These are phyloP conservation scores for Trichosporon sp. DNA, from an alignment of 1,284 basidiomycete species.

Conservation along the genomic window DNA sequence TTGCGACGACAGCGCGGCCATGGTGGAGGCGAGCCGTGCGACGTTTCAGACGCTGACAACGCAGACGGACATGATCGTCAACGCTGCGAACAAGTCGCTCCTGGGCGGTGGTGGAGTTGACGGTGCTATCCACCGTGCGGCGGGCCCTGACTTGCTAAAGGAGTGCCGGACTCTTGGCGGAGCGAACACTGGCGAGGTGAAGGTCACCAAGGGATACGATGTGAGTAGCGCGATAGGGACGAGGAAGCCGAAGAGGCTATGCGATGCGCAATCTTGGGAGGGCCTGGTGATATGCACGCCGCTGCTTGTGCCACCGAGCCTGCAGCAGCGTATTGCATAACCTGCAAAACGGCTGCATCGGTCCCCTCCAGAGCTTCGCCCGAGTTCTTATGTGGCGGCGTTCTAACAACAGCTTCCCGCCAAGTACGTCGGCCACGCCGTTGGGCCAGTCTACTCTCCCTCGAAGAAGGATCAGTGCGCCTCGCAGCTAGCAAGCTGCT, in stretches of 20 bases:
- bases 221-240: no score
- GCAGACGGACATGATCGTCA: constrained; percentile 70
- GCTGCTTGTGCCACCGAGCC: no score
- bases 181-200: constrained; percentile 67
- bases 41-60: neutral
- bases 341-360: no score
- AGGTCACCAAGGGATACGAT: constrained; percentile 43
- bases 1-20: neutral
- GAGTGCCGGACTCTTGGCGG: constrained; percentile 69
- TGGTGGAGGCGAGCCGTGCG: neutral
- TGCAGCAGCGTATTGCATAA: no score
- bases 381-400: no score
- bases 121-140: constrained; percentile 63
- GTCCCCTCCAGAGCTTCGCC: no score
- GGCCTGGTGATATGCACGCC: no score
- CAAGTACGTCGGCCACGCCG: constrained; percentile 78
- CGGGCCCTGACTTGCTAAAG: constrained; percentile 63
- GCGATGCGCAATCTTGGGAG: no score
- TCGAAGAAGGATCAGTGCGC: constrained; percentile 52
- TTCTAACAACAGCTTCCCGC: constrained; percentile 49
- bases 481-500: constrained; percentile 64
- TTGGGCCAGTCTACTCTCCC: constrained; percentile 71
- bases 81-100: constrained; percentile 74
- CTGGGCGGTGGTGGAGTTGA: constrained; percentile 58
- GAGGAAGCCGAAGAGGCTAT: no score